phyloP scores from a whole-genome alignment of 192 early-diverging fungal genomes.

The Pilobolus umbonatus region DNA sequence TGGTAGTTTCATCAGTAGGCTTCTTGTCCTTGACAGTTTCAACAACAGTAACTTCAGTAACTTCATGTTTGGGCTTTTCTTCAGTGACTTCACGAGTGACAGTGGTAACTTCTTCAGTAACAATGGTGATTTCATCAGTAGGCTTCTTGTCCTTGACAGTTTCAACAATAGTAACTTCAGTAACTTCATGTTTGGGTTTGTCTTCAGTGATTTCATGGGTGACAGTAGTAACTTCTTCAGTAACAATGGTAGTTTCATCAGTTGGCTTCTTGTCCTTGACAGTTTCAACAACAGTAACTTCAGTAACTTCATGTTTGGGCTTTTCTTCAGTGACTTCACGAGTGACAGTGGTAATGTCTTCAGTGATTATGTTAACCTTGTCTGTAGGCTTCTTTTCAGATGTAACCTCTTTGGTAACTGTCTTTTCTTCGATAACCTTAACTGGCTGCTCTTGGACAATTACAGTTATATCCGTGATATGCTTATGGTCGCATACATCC shows the following conservation, averaged over 20 bases:
- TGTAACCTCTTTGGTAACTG: neutral
- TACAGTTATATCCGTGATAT: neutral
- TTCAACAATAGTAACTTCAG: neutral
- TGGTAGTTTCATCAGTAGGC: neutral
- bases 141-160: neutral
- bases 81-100: neutral
- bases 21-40: neutral
- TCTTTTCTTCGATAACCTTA: slow-evolving; percentile 3
- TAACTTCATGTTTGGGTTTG: neutral
- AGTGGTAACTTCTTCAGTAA: neutral
- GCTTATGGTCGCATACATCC: neutral
- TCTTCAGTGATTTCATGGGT: neutral
- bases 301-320: neutral
- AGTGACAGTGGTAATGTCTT: neutral
- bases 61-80: neutral
- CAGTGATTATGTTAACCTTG: neutral
- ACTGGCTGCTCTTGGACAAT: neutral
- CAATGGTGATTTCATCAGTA: neutral
- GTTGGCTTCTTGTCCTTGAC: neutral
- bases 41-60: too few species aligned
- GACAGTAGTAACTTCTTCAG: neutral
- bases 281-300: neutral
- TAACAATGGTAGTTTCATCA: neutral
- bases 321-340: neutral
- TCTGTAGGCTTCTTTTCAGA: neutral